Percentiles rank a stretch among this genome's conserved stretches.
These are phyloP conservation scores for Capsicum rhomboideum DNA, from an alignment of 257 asterid genomes.

Conservation along the genomic window DNA sequence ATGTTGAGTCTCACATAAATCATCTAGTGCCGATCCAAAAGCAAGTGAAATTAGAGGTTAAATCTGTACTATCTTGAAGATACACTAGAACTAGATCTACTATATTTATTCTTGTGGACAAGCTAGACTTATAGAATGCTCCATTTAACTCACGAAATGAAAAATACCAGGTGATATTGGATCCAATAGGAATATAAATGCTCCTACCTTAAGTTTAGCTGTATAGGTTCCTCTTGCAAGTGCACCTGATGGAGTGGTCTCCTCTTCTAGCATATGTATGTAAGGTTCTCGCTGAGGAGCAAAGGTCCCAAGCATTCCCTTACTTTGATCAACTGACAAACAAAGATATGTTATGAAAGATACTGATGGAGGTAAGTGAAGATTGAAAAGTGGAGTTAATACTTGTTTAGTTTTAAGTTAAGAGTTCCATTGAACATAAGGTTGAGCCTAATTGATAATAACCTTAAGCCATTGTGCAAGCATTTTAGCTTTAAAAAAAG, in stretches of 20 bases:
- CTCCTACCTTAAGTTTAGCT: constrained; percentile 55
- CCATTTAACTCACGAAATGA: not conserved
- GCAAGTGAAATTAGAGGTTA: too few species aligned
- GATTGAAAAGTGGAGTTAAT: not conserved
- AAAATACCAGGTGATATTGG: not conserved
- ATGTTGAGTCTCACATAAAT: not conserved
- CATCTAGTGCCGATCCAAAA: not conserved
- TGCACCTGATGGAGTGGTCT: constrained; percentile 69
- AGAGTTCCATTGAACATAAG: not conserved
- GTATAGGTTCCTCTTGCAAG: constrained; percentile 70
- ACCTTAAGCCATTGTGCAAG: not conserved
- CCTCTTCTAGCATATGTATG: constrained; percentile 57
- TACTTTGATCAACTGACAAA: constrained; percentile 54
- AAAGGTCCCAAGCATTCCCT: constrained; percentile 77
- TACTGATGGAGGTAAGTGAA: not conserved
- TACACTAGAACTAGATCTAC: not conserved
- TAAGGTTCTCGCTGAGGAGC: constrained; percentile 66
- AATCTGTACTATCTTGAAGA: not conserved
- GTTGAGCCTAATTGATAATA: not conserved
- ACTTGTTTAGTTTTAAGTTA: not conserved
- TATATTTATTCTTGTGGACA: not conserved
- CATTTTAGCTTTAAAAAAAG: not conserved
- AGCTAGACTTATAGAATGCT: not conserved
- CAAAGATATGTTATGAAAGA: not conserved
- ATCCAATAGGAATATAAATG: not conserved